Evolutionary conservation across 1,284 basidiomycete genomes (phyloP).

Genomic region (Coniophora puteana): DNA sequence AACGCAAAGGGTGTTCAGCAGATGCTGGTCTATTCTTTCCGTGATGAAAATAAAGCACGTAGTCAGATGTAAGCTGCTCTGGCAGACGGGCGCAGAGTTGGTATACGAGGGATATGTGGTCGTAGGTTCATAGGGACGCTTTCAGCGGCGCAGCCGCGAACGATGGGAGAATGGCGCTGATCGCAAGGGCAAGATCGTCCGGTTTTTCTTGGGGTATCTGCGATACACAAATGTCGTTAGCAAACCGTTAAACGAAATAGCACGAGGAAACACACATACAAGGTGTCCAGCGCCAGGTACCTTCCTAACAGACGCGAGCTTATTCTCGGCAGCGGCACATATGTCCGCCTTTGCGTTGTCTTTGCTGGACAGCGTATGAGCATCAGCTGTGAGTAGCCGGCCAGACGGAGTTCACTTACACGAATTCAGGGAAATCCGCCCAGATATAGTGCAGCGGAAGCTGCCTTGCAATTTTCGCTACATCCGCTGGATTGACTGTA

Average conservation of each 20-base stretch:
- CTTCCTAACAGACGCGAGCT: neutral
- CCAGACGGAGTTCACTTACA: neutral
- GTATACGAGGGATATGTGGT: no score
- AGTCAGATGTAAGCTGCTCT: no score
- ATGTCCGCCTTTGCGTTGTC: neutral
- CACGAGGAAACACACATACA: neutral
- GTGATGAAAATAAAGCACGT: no score
- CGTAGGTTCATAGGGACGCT: neutral
- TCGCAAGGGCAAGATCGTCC: neutral
- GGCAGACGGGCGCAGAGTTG: no score
- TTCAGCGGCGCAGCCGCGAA: neutral
- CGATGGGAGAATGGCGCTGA: neutral
- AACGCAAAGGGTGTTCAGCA: no score
- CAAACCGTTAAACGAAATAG: neutral
- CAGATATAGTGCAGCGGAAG: neutral
- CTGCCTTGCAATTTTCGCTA: neutral
- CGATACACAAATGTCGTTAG: neutral
- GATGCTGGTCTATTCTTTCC: no score
- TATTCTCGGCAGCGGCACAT: neutral
- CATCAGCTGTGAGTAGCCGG: neutral
- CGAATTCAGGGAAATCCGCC: slow-evolving; percentile 1
- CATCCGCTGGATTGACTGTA: neutral
- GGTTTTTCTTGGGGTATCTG: slow-evolving; percentile 2
- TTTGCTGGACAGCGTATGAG: neutral
- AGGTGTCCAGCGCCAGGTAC: neutral